Percentiles rank a stretch among this genome's conserved stretches.
These are phyloP conservation scores for Tylopilus balloui DNA, from an alignment of 768 basidiomycete genomes.

Conservation along the genomic window DNA sequence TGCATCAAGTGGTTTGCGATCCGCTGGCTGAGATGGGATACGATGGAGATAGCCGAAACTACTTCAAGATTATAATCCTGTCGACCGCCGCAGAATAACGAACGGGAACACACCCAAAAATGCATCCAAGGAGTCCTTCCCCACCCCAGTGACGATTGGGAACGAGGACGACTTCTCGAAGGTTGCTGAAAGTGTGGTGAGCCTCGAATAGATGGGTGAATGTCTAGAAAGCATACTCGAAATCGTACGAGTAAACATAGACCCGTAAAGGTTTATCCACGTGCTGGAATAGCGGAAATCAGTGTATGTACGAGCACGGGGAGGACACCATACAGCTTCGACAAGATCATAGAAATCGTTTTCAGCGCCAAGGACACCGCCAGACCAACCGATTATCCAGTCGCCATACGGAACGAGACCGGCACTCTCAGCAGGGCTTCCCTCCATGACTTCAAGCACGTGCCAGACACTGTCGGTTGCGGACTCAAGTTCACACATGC, in stretches of 20 bases:
- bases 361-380: constrained; percentile 85
- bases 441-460: constrained; percentile 93
- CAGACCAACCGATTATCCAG: constrained; percentile 87
- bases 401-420: constrained; percentile 89
- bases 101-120: constrained; percentile 72
- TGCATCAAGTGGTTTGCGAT: constrained; percentile 54
- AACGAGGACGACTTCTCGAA: constrained; percentile 89
- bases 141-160: constrained; percentile 98
- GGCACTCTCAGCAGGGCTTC: constrained; percentile 92
- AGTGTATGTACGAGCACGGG: background rate
- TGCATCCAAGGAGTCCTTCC: constrained; percentile 90
- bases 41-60: constrained; percentile 92
- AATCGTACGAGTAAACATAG: constrained; percentile 96
- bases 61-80: constrained; percentile 5
- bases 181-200: constrained; percentile 50
- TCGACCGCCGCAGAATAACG: background rate
- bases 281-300: constrained; percentile 50
- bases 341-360: constrained; percentile 96
- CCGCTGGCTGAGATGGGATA: constrained; percentile 73
- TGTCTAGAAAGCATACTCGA: constrained; percentile 61
- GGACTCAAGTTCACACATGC: constrained; percentile 85
- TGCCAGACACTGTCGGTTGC: constrained; percentile 97
- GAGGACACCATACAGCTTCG: constrained; percentile 61
- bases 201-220: background rate
- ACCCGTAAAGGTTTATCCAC: constrained; percentile 90